These are phyloP conservation scores for Avicennia marina DNA, from an alignment of 257 asterid genomes.

Conservation along the genomic window DNA sequence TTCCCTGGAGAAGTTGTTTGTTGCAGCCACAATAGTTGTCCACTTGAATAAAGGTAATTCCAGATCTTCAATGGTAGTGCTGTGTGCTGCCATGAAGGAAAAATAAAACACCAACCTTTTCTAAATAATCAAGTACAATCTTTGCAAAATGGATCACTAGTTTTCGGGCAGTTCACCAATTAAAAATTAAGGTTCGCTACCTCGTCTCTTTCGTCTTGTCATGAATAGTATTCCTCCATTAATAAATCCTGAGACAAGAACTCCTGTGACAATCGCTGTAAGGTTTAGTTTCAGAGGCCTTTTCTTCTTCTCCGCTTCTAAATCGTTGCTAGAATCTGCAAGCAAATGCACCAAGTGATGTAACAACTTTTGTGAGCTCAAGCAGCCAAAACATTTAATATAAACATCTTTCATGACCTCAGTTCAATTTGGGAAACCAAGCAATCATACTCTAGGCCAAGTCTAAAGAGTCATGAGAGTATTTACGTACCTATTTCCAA, in stretches of 20 bases:
- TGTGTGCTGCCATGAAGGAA: not conserved
- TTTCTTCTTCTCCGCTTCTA: conserved; percentile 10
- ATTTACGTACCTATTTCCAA: conserved; percentile 26
- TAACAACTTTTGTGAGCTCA: no score
- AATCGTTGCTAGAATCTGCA: not conserved
- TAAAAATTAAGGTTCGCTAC: not conserved
- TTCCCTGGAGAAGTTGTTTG: conserved; percentile 29
- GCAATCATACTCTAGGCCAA: not conserved
- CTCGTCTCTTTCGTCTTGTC: conserved; percentile 10
- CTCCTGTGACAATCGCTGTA: conserved; percentile 16
- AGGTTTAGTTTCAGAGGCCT: conserved; percentile 1
- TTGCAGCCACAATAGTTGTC: conserved; percentile 26
- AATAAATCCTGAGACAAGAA: conserved; percentile 11
- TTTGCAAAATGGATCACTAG: not conserved
- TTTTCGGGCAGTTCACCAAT: no score
- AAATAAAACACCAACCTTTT: not conserved
- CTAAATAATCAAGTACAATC: not conserved
- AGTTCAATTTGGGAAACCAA: no score
- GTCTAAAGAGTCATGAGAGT: not conserved
- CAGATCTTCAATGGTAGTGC: conserved; percentile 11
- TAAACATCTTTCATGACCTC: not conserved
- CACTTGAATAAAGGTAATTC: conserved; percentile 31
- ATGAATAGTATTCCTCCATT: not conserved
- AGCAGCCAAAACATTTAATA: not conserved
- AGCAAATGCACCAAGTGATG: no score